Percentiles rank a stretch among this genome's conserved stretches.
These are phyloP conservation scores for Stagonosporopsis cucurbitacearum DNA, from an alignment of 2,329 filamentous ascomycete genomes.

Conservation along the genomic window DNA sequence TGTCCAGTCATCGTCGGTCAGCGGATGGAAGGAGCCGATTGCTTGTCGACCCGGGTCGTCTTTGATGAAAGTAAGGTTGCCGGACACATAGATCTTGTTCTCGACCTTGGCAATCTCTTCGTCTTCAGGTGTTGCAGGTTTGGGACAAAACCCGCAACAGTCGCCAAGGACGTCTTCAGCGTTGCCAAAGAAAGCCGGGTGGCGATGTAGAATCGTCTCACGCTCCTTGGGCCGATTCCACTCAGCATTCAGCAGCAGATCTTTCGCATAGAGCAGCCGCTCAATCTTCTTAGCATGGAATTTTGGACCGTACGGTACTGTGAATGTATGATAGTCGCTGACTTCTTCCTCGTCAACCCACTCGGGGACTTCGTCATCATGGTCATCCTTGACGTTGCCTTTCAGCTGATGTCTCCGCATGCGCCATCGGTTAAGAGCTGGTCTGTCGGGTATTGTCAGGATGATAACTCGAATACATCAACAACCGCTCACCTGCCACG, in stretches of 20 bases:
- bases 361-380: conserved; percentile 83
- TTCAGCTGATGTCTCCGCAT: conserved; percentile 49
- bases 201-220: conserved; percentile 79
- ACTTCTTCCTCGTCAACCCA: conserved; percentile 80
- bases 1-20: conserved; percentile 85
- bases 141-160: conserved; percentile 81
- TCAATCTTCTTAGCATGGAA: conserved; percentile 73
- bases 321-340: conserved; percentile 74
- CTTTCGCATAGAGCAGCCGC: conserved; percentile 80
- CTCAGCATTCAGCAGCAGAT: conserved; percentile 80
- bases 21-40: conserved; percentile 76
- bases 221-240: conserved; percentile 82
- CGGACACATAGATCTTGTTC: conserved; percentile 76
- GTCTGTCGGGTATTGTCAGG: conserved; percentile 52
- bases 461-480: fast-evolving
- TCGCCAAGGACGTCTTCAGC: conserved; percentile 75
- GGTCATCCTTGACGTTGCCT: conserved; percentile 77
- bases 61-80: conserved; percentile 74
- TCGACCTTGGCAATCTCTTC: conserved; percentile 74
- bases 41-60: conserved; percentile 82
- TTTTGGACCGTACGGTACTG: conserved; percentile 68
- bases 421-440: conserved; percentile 55
- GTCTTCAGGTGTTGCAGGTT: conserved; percentile 73
- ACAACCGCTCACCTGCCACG: conserved; percentile 57
- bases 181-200: conserved; percentile 83